Base-by-base conservation (phyloP, 2,329 filamentous ascomycete genomes). In the Alternaria longipes region DNA sequence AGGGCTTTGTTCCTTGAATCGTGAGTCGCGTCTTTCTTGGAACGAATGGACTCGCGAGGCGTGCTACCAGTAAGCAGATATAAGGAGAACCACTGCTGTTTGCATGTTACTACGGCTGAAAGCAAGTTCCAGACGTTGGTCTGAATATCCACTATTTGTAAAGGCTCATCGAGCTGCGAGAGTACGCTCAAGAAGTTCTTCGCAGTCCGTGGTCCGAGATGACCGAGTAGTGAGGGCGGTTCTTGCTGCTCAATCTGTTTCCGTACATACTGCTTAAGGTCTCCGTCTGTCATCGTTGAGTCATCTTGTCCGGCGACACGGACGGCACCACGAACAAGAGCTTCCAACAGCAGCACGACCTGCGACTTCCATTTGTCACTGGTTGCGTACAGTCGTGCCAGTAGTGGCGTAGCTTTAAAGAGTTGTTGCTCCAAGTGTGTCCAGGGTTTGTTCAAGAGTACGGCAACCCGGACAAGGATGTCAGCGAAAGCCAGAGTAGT, bases 21-120 rank as follows among this genome's bases (percentile, higher is more conserved):
- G 47, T 66, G 45, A 8, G 69, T 46, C 8, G 60, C 56, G 28
- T 85, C 81, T 67, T 85, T 85, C 47, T 77, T 77, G 45, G 83
- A 84, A 44, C 88, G 88, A 72, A 93, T 82, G 5, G 90, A 87
- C 68, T 95, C 89, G 63, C 91, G 88, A 4, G 94, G 93, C 0
- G 93, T 93, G 73, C 89, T 90, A 22, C 94, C 95, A 7, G 93
- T 97, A 40, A 98, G 87, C 8, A 99, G 84, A 74, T 94, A 97
- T 63, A 97, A 92, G 0, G 94, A 92, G 82, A 99, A 92, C 92
- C 94, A 98, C 74, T 97, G 94, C 76, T 99, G 95, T 64, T 93
- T 90, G 75, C 93, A 94, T 67, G 91, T 91, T 62, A 99, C 87
- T 47, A 98, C 90, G 3, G 90, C 89, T 3, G 94, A 91, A 54